phyloP scores from a whole-genome alignment of 2,329 filamentous ascomycete genomes.

The Cytospora leucostoma region DNA sequence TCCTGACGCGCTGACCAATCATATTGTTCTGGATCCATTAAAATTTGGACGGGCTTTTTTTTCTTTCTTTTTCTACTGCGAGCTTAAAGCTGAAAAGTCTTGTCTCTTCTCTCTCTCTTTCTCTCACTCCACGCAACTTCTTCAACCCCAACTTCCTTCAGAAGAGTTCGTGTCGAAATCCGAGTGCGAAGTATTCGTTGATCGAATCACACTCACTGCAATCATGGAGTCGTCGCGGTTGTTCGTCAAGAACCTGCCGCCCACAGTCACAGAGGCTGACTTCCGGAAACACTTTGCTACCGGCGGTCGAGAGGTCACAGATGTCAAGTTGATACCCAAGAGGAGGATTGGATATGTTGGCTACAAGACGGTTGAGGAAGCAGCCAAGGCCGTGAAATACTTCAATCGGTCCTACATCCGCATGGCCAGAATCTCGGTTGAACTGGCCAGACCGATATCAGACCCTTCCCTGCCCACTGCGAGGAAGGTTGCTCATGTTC shows the following conservation, averaged over 20 bases:
- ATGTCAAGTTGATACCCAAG: slow-evolving; percentile 87
- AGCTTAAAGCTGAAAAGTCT: not conserved
- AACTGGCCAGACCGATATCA: slow-evolving; percentile 72
- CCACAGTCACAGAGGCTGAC: slow-evolving; percentile 79
- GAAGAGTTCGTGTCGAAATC: slow-evolving; percentile 8
- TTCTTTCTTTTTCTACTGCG: not conserved
- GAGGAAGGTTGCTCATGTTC: slow-evolving; percentile 23
- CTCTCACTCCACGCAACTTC: not conserved
- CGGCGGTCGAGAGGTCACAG: slow-evolving; percentile 74
- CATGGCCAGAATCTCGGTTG: slow-evolving; percentile 91
- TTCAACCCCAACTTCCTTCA: not conserved
- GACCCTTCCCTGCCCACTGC: slow-evolving; percentile 43
- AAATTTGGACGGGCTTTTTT: slow-evolving; percentile 18
- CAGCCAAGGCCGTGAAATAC: slow-evolving; percentile 82
- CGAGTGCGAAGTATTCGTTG: not conserved
- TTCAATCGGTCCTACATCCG: slow-evolving; percentile 95
- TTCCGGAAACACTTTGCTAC: slow-evolving; percentile 86
- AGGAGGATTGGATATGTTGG: slow-evolving; percentile 95
- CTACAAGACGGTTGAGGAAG: slow-evolving; percentile 81
- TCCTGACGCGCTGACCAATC: not conserved
- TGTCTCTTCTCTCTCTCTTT: not conserved
- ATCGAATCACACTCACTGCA: slow-evolving; percentile 28
- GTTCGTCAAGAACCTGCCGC: slow-evolving; percentile 83
- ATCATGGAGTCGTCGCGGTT: slow-evolving; percentile 63
- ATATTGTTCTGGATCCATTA: slow-evolving; percentile 15